These are phyloP conservation scores for Pichia kudriavzevii DNA, from an alignment of 1,139 yeast species.

Conservation along the genomic window DNA sequence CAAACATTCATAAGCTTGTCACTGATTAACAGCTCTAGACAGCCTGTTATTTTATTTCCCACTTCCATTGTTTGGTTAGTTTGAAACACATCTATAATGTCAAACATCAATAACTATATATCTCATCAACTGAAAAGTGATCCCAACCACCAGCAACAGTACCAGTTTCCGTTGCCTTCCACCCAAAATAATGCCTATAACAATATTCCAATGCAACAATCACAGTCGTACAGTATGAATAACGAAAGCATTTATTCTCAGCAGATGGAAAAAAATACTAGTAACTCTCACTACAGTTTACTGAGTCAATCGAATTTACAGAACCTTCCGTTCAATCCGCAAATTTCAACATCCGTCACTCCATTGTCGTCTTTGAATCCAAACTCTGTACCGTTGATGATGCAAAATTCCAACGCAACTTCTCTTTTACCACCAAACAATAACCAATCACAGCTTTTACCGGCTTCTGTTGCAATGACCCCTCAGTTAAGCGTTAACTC, in stretches of 20 bases:
- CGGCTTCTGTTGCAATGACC: constrained; percentile 13
- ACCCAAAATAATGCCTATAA: not conserved
- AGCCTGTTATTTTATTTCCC: no score
- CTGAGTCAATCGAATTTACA: constrained; percentile 2
- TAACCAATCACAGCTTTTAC: constrained; percentile 2
- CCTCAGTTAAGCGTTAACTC: constrained; percentile 14
- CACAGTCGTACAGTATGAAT: constrained; percentile 7
- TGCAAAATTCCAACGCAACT: constrained; percentile 4
- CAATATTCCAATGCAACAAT: constrained; percentile 9
- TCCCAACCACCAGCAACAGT: constrained; percentile 3
- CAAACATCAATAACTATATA: constrained; percentile 4
- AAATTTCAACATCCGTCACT: constrained; percentile 1
- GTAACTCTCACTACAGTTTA: constrained; percentile 3
- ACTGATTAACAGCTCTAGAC: no score
- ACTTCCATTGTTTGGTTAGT: no score
- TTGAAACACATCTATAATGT: no score
- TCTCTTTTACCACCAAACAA: constrained; percentile 4
- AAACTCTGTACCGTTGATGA: constrained; percentile 6
- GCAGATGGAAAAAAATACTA: not conserved
- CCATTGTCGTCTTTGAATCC: constrained; percentile 1
- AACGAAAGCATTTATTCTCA: constrained; percentile 1
- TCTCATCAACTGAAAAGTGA: constrained; percentile 5
- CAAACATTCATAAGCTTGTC: no score
- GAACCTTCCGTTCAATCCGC: constrained; percentile 3
- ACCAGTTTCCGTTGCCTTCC: not conserved